phyloP scores from a whole-genome alignment of 2,329 filamentous ascomycete species.

The Berkeleyomyces basicola region DNA sequence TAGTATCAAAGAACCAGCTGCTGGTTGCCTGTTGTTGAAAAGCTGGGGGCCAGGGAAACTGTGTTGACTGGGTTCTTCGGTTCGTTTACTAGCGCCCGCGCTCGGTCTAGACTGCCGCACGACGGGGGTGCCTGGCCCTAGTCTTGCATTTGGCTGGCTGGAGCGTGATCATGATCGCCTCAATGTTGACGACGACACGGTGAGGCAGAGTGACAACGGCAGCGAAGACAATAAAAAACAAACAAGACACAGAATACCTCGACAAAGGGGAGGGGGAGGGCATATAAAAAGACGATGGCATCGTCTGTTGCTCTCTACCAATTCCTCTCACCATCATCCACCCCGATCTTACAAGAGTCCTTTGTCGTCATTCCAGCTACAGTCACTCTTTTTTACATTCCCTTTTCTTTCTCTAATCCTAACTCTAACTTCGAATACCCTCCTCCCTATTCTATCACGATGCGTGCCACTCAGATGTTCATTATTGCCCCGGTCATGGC shows the following conservation, averaged over 20 bases:
- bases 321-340: not conserved
- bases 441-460: not conserved
- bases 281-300: not conserved
- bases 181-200: not conserved
- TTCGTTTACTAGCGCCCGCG: not conserved
- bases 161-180: not conserved
- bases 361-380: not conserved
- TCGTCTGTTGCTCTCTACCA: not conserved
- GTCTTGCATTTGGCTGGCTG: not conserved
- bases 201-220: not conserved
- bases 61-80: not conserved
- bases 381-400: conserved; percentile 8
- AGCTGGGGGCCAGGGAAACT: no score
- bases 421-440: not conserved
- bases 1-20: no score
- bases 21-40: no score
- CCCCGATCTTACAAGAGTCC: not conserved
- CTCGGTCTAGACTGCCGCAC: not conserved
- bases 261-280: not conserved
- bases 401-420: not conserved
- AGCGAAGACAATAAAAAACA: not conserved
- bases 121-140: not conserved
- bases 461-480: conserved; percentile 12
- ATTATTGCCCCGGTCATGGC: conserved; percentile 10
- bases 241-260: no score